Base-by-base conservation (phyloP, 1,139 yeast species). In the Debaryomyces coudertii region DNA sequence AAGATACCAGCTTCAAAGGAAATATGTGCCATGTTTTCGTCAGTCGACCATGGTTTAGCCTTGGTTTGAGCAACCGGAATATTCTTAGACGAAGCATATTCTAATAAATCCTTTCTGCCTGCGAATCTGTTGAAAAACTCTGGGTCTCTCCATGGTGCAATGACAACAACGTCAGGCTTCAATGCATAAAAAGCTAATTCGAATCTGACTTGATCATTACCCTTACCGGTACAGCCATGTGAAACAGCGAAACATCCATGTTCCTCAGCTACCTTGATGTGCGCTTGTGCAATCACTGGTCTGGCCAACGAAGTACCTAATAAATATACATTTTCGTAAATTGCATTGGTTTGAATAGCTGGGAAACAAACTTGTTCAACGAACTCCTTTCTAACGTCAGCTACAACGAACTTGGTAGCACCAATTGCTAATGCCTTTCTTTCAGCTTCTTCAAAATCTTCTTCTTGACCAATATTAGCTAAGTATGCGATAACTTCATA, bases 141-240 rank as follows among this genome's bases (percentile, higher is more conserved):
- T 35, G 99, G 98, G 68, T 88, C 90, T 82, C 99, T 89, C 99
- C 99, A 93, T 68, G 99, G 99, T 43, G 99, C 97, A 75, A 93
- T 93, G 58, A 90, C 97, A 66, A 82, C 78, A 61, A 93, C 96
- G 65, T 92, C 98, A 41, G 99, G 99, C 78, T 93, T 90, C 70
- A 93, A 82, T 31, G 98, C 99, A 71, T 93, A 93, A 80, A 92
- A 93, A 8, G 95, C 87, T 57, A 93, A 79, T 76, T 93, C 99
- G 68, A 93, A 93, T 75, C 99, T 87, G 56, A 93, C 98, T 77
- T 93, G 99, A 73, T 93, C 99, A 69, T 93, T 93, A 76, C 99
- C 99, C 79, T 93, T 93, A 77, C 99, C 99, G 57, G 99, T 93
- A 77, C 99, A 93, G 53, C 99, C 99, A 71, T 93, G 99, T 44